A percentile compares a stretch with the other conserved stretches of the same genome.
phyloP scores from a whole-genome alignment of 2,329 filamentous ascomycete species.

The Fusarium dlaminii region DNA sequence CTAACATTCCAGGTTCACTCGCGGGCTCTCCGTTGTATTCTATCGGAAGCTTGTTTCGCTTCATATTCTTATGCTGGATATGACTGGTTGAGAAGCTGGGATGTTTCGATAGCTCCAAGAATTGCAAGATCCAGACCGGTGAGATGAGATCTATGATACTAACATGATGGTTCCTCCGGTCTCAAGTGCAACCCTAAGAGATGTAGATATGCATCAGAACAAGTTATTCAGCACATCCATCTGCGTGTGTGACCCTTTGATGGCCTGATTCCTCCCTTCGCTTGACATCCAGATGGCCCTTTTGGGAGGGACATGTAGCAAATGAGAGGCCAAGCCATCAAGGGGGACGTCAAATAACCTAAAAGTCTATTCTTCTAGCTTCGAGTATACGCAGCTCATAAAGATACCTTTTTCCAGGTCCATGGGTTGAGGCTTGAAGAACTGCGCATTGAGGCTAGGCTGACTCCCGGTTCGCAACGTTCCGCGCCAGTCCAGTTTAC shows the following conservation, averaged over 20 bases:
- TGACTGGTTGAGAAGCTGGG: neutral
- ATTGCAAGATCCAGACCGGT: slow-evolving; percentile 10
- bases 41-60: slow-evolving; percentile 1
- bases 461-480: slow-evolving; percentile 29
- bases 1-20: neutral
- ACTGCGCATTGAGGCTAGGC: neutral
- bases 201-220: slow-evolving; percentile 13
- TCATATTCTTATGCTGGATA: neutral
- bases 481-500: neutral
- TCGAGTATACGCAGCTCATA: neutral
- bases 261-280: slow-evolving; percentile 24
- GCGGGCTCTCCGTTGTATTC: neutral
- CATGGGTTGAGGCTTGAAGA: slow-evolving; percentile 9
- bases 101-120: neutral
- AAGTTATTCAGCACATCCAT: slow-evolving; percentile 11
- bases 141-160: slow-evolving; percentile 36
- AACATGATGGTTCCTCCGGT: neutral
- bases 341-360: slow-evolving; percentile 23
- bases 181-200: slow-evolving; percentile 19
- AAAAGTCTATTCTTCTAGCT: slow-evolving; percentile 29
- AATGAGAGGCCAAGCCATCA: slow-evolving; percentile 9
- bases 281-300: slow-evolving; percentile 11
- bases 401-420: slow-evolving; percentile 8
- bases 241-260: slow-evolving; percentile 26
- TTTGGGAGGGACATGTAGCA: slow-evolving; percentile 12